These are phyloP conservation scores for Daucus carota DNA, from an alignment of 129 eudicot species.

Conservation along the genomic window DH1_v3.0 NC_030382.2:30314501-30315000, in stretches of 20 bases:
- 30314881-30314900: slow-evolving; percentile 30
- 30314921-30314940: slow-evolving; percentile 45
- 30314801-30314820: slow-evolving; percentile 52
- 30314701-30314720: slow-evolving; percentile 42
- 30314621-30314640: slow-evolving; percentile 53
- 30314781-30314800: slow-evolving; percentile 66
- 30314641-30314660: slow-evolving; percentile 53
- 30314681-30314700: slow-evolving; percentile 48
- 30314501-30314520: slow-evolving; percentile 72
- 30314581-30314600: slow-evolving; percentile 60
- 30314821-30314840: slow-evolving; percentile 47
- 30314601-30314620: slow-evolving; percentile 62
- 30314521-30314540: slow-evolving; percentile 32
- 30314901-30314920: slow-evolving; percentile 42
- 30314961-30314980: slow-evolving; percentile 26
- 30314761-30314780: slow-evolving; percentile 65
- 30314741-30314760: slow-evolving; percentile 33
- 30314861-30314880: slow-evolving; percentile 72
- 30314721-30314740: slow-evolving; percentile 58
- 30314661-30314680: slow-evolving; percentile 57
- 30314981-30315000: slow-evolving; percentile 44
- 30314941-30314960: slow-evolving; percentile 33
- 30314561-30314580: slow-evolving; percentile 66
- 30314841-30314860: slow-evolving; percentile 58
- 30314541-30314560: slow-evolving; percentile 56